Base-by-base conservation (phyloP, 148 eudicot genomes). In the Amaranthus hypochondriacus region DNA sequence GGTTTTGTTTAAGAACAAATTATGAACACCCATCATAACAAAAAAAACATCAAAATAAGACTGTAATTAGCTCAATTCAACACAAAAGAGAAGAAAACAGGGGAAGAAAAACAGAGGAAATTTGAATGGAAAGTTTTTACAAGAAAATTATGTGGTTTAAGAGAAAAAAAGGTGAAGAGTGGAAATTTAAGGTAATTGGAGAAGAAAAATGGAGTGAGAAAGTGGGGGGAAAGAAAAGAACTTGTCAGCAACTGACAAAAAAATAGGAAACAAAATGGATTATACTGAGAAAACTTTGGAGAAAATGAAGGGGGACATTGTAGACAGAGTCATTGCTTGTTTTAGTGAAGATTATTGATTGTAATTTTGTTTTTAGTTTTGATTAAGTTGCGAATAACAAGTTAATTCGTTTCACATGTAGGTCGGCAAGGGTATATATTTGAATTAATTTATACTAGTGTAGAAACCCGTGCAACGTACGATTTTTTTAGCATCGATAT, bases 181-280 rank as follows among this genome's bases (percentile, higher is more conserved):
- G 67, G 85, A 89, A 84, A 83, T 74, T 77, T 80, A 91, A 87
- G 84, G 89, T 83, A 87, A 83, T 78, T 54, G 43, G 18, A 10
- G 66, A 69, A 12, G 43, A 61, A 46, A 70, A 70, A 8, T 28
- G 39, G 39, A 28, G 39, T 28, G 39, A 0, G 39, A 79, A 28
- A 56, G 49, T 62, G 18, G 18, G 39, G 39, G 71, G 60, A 8
- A 21, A 59, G 83, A 83, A 73, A 83, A 77, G 62, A 83, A 83
- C 78, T 43, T 73, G 76, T 67, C 66, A 79, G 71, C 82, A 28
- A 62, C 43, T 46, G 48, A 63, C 42, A 52, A 18, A 68, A 7
- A 7, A 51, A 12, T 43, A n/a, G 74, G n/a, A 15, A 48, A 0
- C 4, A 13, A 28, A 46, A 46, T 43, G 67, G 67, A 9, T 63